Conservation (phyloP, 2,329 filamentous ascomycete species). For the Xylariaceae sp. region DNA sequence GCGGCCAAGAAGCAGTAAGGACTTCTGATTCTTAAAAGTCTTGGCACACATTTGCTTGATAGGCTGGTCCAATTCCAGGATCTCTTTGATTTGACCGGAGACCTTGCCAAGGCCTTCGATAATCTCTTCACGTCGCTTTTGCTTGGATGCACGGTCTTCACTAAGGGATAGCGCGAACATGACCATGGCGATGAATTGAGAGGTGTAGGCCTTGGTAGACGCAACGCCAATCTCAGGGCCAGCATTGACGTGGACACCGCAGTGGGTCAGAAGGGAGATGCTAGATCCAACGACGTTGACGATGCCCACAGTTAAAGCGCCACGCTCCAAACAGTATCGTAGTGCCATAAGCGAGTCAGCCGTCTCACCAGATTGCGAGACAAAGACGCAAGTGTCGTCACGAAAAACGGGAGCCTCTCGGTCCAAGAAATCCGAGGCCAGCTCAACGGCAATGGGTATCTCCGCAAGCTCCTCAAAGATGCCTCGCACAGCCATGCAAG, state of each 20-base stretch:
- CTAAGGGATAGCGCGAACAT: slow-evolving; percentile 97
- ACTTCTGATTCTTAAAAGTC: slow-evolving; percentile 97
- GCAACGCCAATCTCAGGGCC: slow-evolving; percentile 98
- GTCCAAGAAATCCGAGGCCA: slow-evolving; percentile 97
- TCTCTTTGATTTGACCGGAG: slow-evolving; percentile 86
- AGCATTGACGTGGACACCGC: slow-evolving; percentile 99
- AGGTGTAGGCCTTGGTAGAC: slow-evolving; percentile 98
- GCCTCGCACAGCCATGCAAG: slow-evolving; percentile 98
- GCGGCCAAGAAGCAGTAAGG: slow-evolving; percentile 84
- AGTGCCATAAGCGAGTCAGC: slow-evolving; percentile 96
- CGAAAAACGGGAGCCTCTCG: slow-evolving; percentile 96
- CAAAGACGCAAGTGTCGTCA: slow-evolving; percentile 98
- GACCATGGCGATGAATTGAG: slow-evolving; percentile 98
- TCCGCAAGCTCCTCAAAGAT: slow-evolving; percentile 97
- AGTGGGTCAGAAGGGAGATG: slow-evolving; percentile 98
- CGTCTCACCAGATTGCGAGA: slow-evolving; percentile 97
- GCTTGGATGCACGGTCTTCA: slow-evolving; percentile 95
- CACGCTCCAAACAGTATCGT: slow-evolving; percentile 95
- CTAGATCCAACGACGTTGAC: slow-evolving; percentile 98
- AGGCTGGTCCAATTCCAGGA: slow-evolving; percentile 83
- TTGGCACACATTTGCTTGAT: slow-evolving; percentile 94
- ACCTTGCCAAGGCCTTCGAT: slow-evolving; percentile 88
- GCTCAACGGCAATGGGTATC: slow-evolving; percentile 93
- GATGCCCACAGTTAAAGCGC: slow-evolving; percentile 93
- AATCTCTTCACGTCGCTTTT: slow-evolving; percentile 86